phyloP scores from a whole-genome alignment of 2,329 filamentous ascomycete genomes.

The Aureobasidium pullulans region DNA sequence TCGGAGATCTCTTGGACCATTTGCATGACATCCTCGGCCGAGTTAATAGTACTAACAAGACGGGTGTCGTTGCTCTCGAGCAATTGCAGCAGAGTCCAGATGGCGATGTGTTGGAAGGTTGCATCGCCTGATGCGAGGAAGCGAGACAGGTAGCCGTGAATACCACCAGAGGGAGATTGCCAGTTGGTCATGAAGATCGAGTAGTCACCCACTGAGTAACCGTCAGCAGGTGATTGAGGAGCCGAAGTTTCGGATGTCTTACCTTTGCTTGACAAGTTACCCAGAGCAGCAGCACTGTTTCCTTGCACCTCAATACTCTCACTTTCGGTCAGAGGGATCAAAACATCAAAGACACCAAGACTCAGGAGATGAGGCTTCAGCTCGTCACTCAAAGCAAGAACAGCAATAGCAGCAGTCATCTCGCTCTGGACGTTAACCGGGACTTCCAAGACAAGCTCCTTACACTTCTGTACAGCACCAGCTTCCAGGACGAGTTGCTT shows the following conservation, averaged over 20 bases:
- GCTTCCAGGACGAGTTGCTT: slow-evolving; percentile 96
- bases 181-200: slow-evolving; percentile 93
- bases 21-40: slow-evolving; percentile 82
- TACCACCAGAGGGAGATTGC: slow-evolving; percentile 85
- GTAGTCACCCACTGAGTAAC: slow-evolving; percentile 75
- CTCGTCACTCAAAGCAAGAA: slow-evolving; percentile 90
- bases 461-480: slow-evolving; percentile 96
- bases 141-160: slow-evolving; percentile 87
- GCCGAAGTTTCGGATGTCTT: slow-evolving; percentile 23
- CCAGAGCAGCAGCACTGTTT: slow-evolving; percentile 91
- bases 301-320: slow-evolving; percentile 97
- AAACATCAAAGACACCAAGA: slow-evolving; percentile 88
- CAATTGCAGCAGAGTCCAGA: slow-evolving; percentile 93
- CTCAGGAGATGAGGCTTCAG: slow-evolving; percentile 86
- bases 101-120: slow-evolving; percentile 98
- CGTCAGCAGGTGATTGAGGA: neutral
- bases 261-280: slow-evolving; percentile 97
- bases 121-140: slow-evolving; percentile 92
- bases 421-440: slow-evolving; percentile 93
- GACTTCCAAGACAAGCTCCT: slow-evolving; percentile 87
- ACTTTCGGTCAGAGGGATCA: slow-evolving; percentile 91
- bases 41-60: slow-evolving; percentile 79
- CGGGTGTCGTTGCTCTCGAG: slow-evolving; percentile 90
- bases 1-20: slow-evolving; percentile 90
- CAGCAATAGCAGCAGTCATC: slow-evolving; percentile 99